Evolutionary conservation across 805 yeast genomes (phyloP), one percentile per base, ranked within the genome.

Genomic region (Candida saitoana): DNA sequence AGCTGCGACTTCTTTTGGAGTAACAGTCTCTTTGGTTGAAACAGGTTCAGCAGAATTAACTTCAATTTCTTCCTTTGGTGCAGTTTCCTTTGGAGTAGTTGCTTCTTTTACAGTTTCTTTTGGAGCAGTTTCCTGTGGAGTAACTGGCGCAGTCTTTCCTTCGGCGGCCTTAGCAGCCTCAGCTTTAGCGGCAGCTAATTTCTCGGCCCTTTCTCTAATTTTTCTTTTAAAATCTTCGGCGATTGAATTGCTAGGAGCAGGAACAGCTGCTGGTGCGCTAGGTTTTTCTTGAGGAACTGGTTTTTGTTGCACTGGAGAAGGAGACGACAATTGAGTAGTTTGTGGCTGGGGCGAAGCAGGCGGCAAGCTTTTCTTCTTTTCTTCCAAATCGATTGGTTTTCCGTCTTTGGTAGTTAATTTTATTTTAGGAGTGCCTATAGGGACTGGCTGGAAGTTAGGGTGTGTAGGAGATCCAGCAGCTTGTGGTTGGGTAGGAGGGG

Each of bases 371-470:
- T 59, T 66, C 49, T 60, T 64, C 56, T 67, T 66, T 35, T 65
- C 73, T 40, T 69, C 73, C 46, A 66, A 65, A 46, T 68, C 71
- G 31, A 68, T 60, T 35, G 58, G 65, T 42, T 62, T 66, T 4
- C 74, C 75, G 34, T 67, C 72, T 51, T 63, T 67, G 41, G 67
- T 69, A 29, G 73, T 68, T 42, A 69, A 57, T 46, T 61, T 67
- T 22, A 69, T 59, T 49, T 60, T 67, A 19, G 54, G 48, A 22
- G 46, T 38, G 5, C 39, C 39, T 19, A 37, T 20, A 24, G 41
- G 47, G 19, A 36, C 34, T n/a, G 43, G 33, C 14, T 20, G 36
- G 14, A 31, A 38, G 18, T 33, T n/a, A 6, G 41, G 36, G 27
- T 38, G 41, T 14, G 41, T 15, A 16, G 39, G 49, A 9, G 38